Percentiles rank a stretch among this genome's conserved stretches.
Evolutionary conservation across 2,329 filamentous ascomycete species (phyloP).

Genomic region (Esteya vermicola): DNA sequence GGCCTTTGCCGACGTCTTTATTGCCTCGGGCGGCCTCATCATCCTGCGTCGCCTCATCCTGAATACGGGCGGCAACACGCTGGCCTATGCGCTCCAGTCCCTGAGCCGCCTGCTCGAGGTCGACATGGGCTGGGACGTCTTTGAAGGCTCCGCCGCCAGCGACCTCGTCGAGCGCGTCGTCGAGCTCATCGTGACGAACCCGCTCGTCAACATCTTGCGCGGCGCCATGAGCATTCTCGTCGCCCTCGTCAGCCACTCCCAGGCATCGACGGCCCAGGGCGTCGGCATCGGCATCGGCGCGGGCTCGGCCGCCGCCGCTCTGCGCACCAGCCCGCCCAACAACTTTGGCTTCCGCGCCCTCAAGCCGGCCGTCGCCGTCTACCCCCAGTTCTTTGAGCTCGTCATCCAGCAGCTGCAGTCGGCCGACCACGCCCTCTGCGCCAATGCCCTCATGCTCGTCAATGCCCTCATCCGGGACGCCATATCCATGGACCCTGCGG

Average conservation of each 20-base stretch:
- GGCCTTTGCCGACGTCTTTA: slow-evolving; percentile 92
- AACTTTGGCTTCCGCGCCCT: slow-evolving; percentile 80
- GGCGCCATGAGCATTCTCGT: slow-evolving; percentile 96
- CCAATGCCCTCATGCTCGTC: slow-evolving; percentile 87
- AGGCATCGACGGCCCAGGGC: slow-evolving; percentile 35
- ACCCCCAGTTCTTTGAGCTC: slow-evolving; percentile 89
- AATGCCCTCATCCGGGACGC: slow-evolving; percentile 92
- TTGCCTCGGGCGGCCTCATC: slow-evolving; percentile 71
- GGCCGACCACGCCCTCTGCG: slow-evolving; percentile 88
- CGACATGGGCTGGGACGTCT: slow-evolving; percentile 94
- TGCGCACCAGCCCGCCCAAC: slow-evolving; percentile 29
- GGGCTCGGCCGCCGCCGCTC: slow-evolving; percentile 5
- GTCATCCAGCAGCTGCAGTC: slow-evolving; percentile 84
- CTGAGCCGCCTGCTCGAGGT: slow-evolving; percentile 80
- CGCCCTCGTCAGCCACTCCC: slow-evolving; percentile 77
- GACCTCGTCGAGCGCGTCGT: slow-evolving; percentile 67
- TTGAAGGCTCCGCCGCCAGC: slow-evolving; percentile 46
- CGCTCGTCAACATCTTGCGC: slow-evolving; percentile 90
- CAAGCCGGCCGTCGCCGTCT: slow-evolving; percentile 79
- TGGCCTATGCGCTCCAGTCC: slow-evolving; percentile 88
- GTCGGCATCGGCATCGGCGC: slow-evolving; percentile 5
- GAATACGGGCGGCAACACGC: slow-evolving; percentile 76
- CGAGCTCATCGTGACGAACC: slow-evolving; percentile 85
- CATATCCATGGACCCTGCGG: slow-evolving; percentile 52
- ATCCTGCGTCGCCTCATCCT: slow-evolving; percentile 74